These are phyloP conservation scores for Aspergillus sp. DNA, from an alignment of 2,329 filamentous ascomycete species.

Conservation along the genomic window DNA sequence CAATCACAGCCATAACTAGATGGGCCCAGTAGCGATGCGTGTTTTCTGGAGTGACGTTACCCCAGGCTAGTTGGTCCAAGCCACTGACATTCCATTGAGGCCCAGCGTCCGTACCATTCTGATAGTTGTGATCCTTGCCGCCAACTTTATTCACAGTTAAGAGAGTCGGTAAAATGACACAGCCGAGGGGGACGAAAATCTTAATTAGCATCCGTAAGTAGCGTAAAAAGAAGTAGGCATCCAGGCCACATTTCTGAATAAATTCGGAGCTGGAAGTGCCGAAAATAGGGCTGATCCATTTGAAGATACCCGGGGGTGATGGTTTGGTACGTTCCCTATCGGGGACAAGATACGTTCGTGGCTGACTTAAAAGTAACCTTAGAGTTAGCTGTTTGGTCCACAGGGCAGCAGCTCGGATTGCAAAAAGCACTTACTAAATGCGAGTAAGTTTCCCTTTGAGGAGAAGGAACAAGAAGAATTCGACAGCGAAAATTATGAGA, in stretches of 20 bases:
- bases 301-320: conserved; percentile 60
- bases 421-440: conserved; percentile 67
- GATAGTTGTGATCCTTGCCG: conserved; percentile 62
- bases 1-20: conserved; percentile 71
- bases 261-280: conserved; percentile 75
- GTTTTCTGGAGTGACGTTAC: conserved; percentile 71
- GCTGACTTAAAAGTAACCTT: conserved; percentile 56
- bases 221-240: conserved; percentile 95
- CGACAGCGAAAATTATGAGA: conserved; percentile 61
- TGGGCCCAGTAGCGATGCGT: conserved; percentile 79
- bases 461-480: conserved; percentile 69
- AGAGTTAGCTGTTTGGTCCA: neutral
- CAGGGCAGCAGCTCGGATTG: neutral
- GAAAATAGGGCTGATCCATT: conserved; percentile 60
- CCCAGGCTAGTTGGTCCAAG: conserved; percentile 81
- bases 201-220: conserved; percentile 83
- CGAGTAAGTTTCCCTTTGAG: conserved; percentile 75
- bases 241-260: conserved; percentile 91
- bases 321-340: conserved; percentile 79
- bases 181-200: conserved; percentile 82
- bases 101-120: conserved; percentile 36
- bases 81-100: conserved; percentile 58
- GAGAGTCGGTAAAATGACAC: conserved; percentile 78
- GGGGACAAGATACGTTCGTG: conserved; percentile 81
- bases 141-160: conserved; percentile 79